Base-by-base conservation (phyloP, 164 flowering plant species). In the Kingdonia uniflora region DNA sequence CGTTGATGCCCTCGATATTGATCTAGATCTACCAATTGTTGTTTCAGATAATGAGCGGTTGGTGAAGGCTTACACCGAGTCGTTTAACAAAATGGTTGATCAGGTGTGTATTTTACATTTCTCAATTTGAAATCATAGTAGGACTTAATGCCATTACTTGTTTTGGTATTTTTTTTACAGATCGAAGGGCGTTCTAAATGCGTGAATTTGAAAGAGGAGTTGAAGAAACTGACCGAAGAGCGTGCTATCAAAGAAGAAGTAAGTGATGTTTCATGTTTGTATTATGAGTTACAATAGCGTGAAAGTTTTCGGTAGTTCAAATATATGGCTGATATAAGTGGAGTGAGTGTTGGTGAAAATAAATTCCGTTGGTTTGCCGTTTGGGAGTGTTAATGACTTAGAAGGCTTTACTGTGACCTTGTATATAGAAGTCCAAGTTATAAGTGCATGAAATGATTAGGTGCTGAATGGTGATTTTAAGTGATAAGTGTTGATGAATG, bases 41-140 rank as follows among this genome's bases (percentile, higher is more conserved):
- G 24, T 11, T 56, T 64, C 76, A 83, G 91, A 79, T 21, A 80
- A 80, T 65, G 81, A 74, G 60, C 60, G 80, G 14, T 56, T 79
- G 57, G 60, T 54, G 39, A 76, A 71, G 59, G 53, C 69, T 6
- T 72, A 77, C 42, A 66, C 63, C 1, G 81, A 64, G 33, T 72
- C 74, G 14, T 42, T 80, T 14, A 68, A 69, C 60, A 74, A 68
- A 62, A 17, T 80, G 24, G 76, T 75, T 29, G 66, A 69, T 64
- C 80, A 79, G 86, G 91, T 79, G 37, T 19, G 40, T 41, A 6
- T 33, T 42, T 42, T 42, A 12, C 49, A 13, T 46, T 10, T 6
- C 15, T 39, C 15, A 13, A 25, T 6, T 35, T 17, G 17, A 19
- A 17, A 15, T 8, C 8, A 8, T 8, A 29, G 6, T 29, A 29